Evolutionary conservation across 495 filamentous ascomycete genomes (phyloP), one percentile per base, ranked within the genome.

Genomic region (Penicillium odoratum): DNA sequence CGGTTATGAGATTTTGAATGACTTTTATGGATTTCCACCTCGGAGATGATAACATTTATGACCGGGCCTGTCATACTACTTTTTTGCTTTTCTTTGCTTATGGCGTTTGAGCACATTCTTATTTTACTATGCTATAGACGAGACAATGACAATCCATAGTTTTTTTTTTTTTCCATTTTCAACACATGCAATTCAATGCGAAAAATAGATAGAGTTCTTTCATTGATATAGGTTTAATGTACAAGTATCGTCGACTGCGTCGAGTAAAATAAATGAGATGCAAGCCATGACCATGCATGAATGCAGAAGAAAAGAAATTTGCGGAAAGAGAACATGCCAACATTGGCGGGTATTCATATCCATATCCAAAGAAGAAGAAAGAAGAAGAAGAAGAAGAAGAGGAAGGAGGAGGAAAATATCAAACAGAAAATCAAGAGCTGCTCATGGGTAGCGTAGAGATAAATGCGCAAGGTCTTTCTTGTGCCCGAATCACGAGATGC

Each of bases 291-390:
- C 28, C 46, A 48, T 30, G 7, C 5, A 30, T 33, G 46, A 31
- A 28, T 31, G 46, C 46, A 33, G 16, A 30, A 30, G 28, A 30
- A 30, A 26, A 48, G 25, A 48, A 55, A 8, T 34, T 7, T 18
- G n/a, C 38, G 25, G 58, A 29, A 43, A 62, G 40, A 54, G 53
- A 51, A 55, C 57, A 61, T 55, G 55, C 51, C 61, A 61, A 58
- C 45, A 59, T 49, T 51, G 46, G 50, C 56, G 65, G 66, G 68
- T 64, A 71, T 69, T 60, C 59, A 61, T 60, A 59, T 64, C 62
- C 65, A 54, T 54, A 60, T 44, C 10, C 26, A 15, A 47, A 28
- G 25, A 47, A 28, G 57, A 43, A 48, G 33, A 57, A 48, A 55
- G 56, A 49, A 42, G 52, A 34, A 34, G 7, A 51, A 7, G 48